Evolutionary conservation across 2,329 filamentous ascomycete species (phyloP), one percentile per base, ranked within the genome.

Genomic region (Xylaria sp.): DNA sequence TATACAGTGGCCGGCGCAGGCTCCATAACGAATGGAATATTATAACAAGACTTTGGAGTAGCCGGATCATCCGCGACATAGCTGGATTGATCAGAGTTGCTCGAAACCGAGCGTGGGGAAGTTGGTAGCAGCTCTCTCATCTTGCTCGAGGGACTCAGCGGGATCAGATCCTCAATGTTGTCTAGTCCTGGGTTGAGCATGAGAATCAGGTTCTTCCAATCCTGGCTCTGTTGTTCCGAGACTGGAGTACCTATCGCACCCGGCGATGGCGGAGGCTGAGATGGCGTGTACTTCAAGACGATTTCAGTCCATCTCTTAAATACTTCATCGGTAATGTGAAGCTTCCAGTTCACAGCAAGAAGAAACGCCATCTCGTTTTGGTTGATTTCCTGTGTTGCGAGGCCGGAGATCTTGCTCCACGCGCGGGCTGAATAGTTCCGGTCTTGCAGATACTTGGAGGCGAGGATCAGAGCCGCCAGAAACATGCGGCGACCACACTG

Each of bases 391-490:
- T 84, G 79, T 2, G 92, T 92, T 70, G 90, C 91, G 52, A 99
- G 80, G n/a, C 94, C 94, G 17, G 94, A 97, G 65, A 99, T 99
- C 79, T 96, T 97, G 74, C 93, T 97, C 94, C 94, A 99, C 39
- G 94, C 94, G 51, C 93, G 88, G 44, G 94, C 92, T 13, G 94
- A 97, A 75, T 96, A 99, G 76, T 97, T 99, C 64, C 93, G 88
- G 71, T 99, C 94, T 74, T 99, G 94, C 43, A 99, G 79, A 71
- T 97, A 99, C 78, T 99, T 99, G 34, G 94, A 97, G 1, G 94
- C 94, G 52, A 99, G 81, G 62, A 99, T 97, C 57, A 99, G 81
- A 44, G 93, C 92, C 9, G 94, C 88, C 49, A 99, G 82, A 71
- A 99, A 97, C 93, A 97, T 97, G 67, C 94, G 91, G 58, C 94